phyloP scores from a whole-genome alignment of 73 alveolate species.

The Paramecium tetraurelia region DNA sequence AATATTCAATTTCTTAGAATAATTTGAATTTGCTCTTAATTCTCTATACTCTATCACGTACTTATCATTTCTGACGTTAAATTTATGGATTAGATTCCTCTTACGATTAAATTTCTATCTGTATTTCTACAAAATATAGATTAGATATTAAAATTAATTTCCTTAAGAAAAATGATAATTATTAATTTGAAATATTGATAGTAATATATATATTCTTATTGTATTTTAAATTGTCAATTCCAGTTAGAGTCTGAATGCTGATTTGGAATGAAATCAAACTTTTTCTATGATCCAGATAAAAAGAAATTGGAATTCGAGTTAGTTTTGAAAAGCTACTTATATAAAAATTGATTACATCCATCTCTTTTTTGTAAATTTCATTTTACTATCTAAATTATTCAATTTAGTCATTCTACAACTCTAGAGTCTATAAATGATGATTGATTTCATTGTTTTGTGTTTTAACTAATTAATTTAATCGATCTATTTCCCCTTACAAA shows the following conservation, averaged over 20 bases:
- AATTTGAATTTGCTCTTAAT: neutral
- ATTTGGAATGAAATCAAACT: neutral
- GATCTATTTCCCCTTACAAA: slow-evolving; percentile 13
- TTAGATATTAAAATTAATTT: too few relatives aligned
- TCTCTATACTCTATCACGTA: neutral
- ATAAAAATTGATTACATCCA: neutral
- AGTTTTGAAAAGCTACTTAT: neutral
- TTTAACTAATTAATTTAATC: slow-evolving; percentile 29
- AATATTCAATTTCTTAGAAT: neutral
- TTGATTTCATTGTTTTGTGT: neutral
- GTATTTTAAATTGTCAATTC: neutral
- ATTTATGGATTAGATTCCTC: neutral
- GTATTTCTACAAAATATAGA: too few relatives aligned
- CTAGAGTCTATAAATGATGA: neutral
- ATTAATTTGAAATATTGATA: neutral
- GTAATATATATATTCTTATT: neutral
- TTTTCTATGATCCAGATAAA: neutral
- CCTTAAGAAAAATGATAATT: neutral
- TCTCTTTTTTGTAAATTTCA: neutral
- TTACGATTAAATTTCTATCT: neutral
- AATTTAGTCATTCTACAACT: neutral
- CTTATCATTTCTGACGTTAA: neutral
- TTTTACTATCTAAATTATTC: slow-evolving; percentile 31
- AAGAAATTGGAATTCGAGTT: neutral
- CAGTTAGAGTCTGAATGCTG: slow-evolving; percentile 32